Evolutionary conservation across 768 basidiomycete genomes (phyloP).

Genomic region (Boletus huronensis): DNA sequence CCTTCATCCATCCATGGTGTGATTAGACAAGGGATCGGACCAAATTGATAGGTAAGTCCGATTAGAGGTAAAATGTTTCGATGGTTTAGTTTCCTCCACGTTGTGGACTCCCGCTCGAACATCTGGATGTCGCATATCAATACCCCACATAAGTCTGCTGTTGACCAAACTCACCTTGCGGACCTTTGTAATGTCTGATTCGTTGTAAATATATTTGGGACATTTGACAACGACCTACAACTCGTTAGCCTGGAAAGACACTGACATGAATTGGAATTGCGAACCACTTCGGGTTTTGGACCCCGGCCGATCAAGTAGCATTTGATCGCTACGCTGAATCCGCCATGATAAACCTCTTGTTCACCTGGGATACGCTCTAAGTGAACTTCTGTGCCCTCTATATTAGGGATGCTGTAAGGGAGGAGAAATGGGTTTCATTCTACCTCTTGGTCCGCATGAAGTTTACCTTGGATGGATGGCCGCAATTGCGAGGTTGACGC

Average conservation of each 20-base stretch:
- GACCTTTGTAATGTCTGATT: background rate
- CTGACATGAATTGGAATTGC: background rate
- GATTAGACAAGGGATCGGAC: slow-evolving; percentile 8
- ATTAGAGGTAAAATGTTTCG: slow-evolving; percentile 12
- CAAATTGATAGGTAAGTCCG: slow-evolving; percentile 9
- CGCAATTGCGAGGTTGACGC: background rate
- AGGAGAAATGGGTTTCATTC: background rate
- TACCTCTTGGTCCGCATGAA: background rate
- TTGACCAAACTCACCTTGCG: slow-evolving; percentile 5
- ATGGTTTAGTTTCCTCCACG: slow-evolving; percentile 5
- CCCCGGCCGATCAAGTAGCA: slow-evolving; percentile 1
- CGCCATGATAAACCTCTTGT: slow-evolving; percentile 7
- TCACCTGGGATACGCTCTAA: slow-evolving; percentile 11
- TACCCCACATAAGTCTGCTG: background rate
- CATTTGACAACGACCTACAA: slow-evolving; percentile 12
- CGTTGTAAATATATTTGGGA: background rate
- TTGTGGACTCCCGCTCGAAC: slow-evolving; percentile 8
- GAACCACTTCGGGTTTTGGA: slow-evolving; percentile 10
- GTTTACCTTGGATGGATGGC: background rate
- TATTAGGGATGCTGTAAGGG: background rate
- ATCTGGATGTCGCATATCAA: slow-evolving; percentile 1
- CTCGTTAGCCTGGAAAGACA: background rate
- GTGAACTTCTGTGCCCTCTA: background rate
- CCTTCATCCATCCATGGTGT: slow-evolving; percentile 16
- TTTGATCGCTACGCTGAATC: slow-evolving; percentile 6